These are phyloP conservation scores for Ustanciosporium gigantosporum DNA, from an alignment of 1,284 basidiomycete species.

Conservation along the genomic window DNA sequence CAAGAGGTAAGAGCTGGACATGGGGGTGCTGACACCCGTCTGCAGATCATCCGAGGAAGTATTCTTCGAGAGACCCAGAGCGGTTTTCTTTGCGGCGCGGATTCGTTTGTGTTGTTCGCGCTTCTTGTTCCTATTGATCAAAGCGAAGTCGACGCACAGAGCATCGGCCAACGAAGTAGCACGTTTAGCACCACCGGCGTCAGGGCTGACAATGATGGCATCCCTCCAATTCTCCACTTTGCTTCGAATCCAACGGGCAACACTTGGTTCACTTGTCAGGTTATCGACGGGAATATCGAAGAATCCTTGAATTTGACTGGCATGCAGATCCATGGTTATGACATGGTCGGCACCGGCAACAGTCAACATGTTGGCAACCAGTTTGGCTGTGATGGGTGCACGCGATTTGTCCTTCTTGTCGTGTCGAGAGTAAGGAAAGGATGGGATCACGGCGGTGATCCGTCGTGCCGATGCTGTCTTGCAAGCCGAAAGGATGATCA, in stretches of 20 bases:
- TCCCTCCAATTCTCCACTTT: conserved; percentile 84
- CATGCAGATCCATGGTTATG: conserved; percentile 98
- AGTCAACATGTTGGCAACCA: conserved; percentile 94
- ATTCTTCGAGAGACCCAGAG: conserved; percentile 23
- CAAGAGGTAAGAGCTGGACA: conserved; percentile 43
- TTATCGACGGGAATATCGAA: conserved; percentile 99
- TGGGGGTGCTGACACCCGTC: conserved; percentile 45
- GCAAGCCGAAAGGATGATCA: conserved; percentile 88
- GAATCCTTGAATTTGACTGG: conserved; percentile 98
- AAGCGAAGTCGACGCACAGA: conserved; percentile 90
- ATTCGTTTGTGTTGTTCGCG: conserved; percentile 53
- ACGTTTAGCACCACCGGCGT: conserved; percentile 95
- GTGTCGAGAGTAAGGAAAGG: conserved; percentile 93
- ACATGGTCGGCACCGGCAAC: conserved; percentile 97
- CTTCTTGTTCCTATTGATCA: conserved; percentile 83
- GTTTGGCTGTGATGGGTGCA: conserved; percentile 96
- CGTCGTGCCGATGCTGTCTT: conserved; percentile 94
- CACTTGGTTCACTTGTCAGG: conserved; percentile 56
- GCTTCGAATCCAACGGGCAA: conserved; percentile 71
- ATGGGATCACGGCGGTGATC: conserved; percentile 97
- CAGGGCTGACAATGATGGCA: conserved; percentile 91
- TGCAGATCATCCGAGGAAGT: conserved; percentile 43
- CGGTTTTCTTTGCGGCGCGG: conserved; percentile 35
- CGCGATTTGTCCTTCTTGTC: conserved; percentile 98
- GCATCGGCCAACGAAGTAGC: conserved; percentile 94